A percentile compares a stretch with the other conserved stretches of the same genome.
Evolutionary conservation across 148 eudicot species (phyloP).

Genomic region (Silene uniflora): DNA sequence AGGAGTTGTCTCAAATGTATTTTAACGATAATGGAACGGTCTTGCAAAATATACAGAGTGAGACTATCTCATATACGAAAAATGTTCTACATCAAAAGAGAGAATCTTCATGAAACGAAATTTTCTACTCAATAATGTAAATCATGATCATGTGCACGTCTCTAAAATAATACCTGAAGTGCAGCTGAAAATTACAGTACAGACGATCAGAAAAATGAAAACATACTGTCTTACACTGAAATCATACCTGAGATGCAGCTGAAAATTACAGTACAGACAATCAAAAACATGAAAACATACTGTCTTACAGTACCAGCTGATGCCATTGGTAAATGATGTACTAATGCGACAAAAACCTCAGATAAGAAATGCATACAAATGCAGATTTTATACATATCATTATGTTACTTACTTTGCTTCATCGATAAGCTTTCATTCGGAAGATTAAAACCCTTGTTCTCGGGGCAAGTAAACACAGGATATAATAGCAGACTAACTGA

Average conservation of each 20-base stretch:
- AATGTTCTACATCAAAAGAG: no score
- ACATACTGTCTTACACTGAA: constrained; percentile 22
- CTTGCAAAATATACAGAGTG: neutral
- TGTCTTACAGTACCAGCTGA: constrained; percentile 15
- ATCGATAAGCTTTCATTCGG: neutral
- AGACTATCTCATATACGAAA: neutral
- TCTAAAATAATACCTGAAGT: constrained; percentile 28
- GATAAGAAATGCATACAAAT: neutral
- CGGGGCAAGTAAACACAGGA: constrained; percentile 8
- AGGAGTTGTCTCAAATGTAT: no score
- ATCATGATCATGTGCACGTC: neutral
- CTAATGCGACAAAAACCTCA: neutral
- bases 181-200: constrained; percentile 15
- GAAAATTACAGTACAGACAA: constrained; percentile 23
- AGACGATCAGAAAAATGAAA: constrained; percentile 25
- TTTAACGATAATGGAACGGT: no score
- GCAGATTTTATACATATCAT: constrained; percentile 6
- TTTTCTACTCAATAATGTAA: no score
- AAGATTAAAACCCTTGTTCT: neutral
- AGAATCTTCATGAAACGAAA: neutral
- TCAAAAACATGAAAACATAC: constrained; percentile 25
- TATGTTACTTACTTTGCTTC: neutral
- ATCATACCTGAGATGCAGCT: constrained; percentile 32
- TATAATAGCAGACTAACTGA: constrained; percentile 21
- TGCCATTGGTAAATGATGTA: constrained; percentile 29